Evolutionary conservation across 306 rosid genomes (phyloP), one percentile per base, ranked within the genome.

Genomic region (Quillaja saponaria): DNA sequence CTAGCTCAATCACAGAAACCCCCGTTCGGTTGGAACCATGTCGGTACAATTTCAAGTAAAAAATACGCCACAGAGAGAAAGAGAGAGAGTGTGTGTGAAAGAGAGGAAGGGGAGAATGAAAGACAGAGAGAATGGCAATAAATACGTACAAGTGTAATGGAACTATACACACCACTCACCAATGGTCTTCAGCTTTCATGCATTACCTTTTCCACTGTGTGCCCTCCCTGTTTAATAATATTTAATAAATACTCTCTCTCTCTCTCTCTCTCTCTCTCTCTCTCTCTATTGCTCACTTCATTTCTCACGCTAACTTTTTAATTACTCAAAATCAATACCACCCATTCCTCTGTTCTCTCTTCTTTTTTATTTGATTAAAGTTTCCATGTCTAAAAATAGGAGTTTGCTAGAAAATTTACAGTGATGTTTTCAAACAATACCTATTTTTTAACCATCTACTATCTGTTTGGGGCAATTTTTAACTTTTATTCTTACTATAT

Each of bases 21-120:
- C 90, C 96, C 90, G 77, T 79, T 60, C 55, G 82, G 33, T 83
- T 78, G 85, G 88, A 85, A 49, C 38, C 68, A 73, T 83, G 92
- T 80, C 73, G 80, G 83, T 42, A 50, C 16, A 75, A 63, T 51
- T 58, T 45, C 53, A 64, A 59, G 75, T 12, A 64, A 54, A 61
- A 31, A 31, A 56, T 17, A 57, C 28, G 34, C 42, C 49, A 10
- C 5, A 56, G 66, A 68, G 45, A 38, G 71, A 60, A 58, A 28
- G 21, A 66, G 68, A 37, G 59, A 66, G 72, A 5, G 40, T 5
- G 10, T 37, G 40, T 10, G 40, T 5, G 6, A 37, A 5, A 10
- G 7, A 12, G 13, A 39, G 44, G 13, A 8, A 12, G 44, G 13
- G 44, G 13, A 39, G 44, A 39, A 7, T 39, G 12, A 8, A 12